These are phyloP conservation scores for Hevea brasiliensis DNA, from an alignment of 345 rosid species.

Conservation along the genomic window DNA sequence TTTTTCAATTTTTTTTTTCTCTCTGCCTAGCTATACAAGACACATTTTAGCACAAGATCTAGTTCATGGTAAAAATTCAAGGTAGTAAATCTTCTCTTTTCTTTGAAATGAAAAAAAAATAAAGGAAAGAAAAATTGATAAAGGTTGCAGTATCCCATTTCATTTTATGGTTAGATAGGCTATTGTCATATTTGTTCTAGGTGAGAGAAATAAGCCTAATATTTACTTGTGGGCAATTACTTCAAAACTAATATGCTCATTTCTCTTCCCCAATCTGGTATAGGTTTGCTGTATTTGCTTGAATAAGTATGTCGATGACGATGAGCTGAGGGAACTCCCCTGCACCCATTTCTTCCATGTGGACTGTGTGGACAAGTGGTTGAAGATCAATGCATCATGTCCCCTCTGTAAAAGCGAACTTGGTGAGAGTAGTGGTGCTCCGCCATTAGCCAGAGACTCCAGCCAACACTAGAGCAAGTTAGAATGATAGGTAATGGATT, in stretches of 20 bases:
- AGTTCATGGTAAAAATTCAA: background rate
- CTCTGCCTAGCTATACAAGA: background rate
- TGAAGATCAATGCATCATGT: conserved; percentile 85
- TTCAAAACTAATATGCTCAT: background rate
- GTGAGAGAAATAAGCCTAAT: conserved; percentile 31
- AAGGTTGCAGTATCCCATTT: background rate
- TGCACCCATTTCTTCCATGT: conserved; percentile 88
- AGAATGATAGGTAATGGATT: background rate
- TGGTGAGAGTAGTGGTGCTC: conserved; percentile 43
- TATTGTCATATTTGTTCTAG: background rate
- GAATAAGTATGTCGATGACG: conserved; percentile 81
- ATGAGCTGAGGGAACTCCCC: conserved; percentile 86
- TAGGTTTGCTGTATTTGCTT: conserved; percentile 97
- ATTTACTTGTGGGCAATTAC: background rate
- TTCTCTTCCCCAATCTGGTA: background rate
- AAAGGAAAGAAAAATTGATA: background rate
- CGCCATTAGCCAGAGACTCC: conserved; percentile 26
- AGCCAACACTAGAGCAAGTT: conserved; percentile 11
- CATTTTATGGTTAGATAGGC: background rate
- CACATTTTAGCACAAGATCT: background rate
- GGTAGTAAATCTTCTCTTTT: background rate
- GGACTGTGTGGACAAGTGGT: conserved; percentile 96
- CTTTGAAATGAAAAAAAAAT: background rate
- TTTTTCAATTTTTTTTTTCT: background rate
- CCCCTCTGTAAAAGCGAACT: conserved; percentile 94